Conservation (phyloP, 2,329 filamentous ascomycete genomes). For the Furcasterigmium furcatum region DNA sequence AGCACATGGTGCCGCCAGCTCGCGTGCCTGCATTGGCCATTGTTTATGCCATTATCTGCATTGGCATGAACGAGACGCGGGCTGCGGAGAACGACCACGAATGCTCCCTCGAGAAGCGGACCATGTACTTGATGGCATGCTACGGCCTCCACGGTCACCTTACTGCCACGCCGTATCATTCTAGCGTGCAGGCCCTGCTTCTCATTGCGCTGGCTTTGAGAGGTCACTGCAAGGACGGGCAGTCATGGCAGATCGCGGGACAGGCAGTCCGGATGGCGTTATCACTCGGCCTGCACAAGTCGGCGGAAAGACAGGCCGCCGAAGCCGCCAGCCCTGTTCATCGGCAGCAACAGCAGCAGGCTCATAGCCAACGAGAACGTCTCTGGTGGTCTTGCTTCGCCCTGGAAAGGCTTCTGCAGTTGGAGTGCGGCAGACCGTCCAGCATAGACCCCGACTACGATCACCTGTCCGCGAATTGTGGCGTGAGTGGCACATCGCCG, state of each 20-base stretch:
- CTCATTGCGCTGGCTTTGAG: conserved; percentile 13
- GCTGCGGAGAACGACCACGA: not conserved
- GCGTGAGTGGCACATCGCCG: too few relatives aligned
- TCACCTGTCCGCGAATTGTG: conserved; percentile 1
- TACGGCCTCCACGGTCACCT: conserved; percentile 17
- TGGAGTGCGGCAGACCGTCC: conserved; percentile 17
- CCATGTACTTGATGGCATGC: conserved; percentile 9
- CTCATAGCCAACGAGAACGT: conserved; percentile 34
- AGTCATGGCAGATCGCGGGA: conserved; percentile 19
- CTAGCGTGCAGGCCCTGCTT: conserved; percentile 16
- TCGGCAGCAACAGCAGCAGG: too few relatives aligned
- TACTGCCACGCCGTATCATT: conserved; percentile 12
- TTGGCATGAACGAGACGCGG: conserved; percentile 13
- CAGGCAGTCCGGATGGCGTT: conserved; percentile 19
- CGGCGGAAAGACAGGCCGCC: conserved; percentile 1
- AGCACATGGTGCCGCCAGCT: not conserved
- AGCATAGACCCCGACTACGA: conserved; percentile 14
- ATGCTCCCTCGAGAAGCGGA: conserved; percentile 6
- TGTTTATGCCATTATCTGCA: conserved; percentile 14
- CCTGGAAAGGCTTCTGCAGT: conserved; percentile 32
- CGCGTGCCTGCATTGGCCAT: conserved; percentile 8
- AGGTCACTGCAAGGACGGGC: conserved; percentile 16
- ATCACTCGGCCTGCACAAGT: conserved; percentile 18
- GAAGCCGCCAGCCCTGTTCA: not conserved
- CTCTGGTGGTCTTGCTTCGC: conserved; percentile 54